Evolutionary conservation across 371 early-diverging fungal genomes (phyloP), one percentile per base, ranked within the genome.

Genomic region (Thermomucor indicae-seudaticae): DNA sequence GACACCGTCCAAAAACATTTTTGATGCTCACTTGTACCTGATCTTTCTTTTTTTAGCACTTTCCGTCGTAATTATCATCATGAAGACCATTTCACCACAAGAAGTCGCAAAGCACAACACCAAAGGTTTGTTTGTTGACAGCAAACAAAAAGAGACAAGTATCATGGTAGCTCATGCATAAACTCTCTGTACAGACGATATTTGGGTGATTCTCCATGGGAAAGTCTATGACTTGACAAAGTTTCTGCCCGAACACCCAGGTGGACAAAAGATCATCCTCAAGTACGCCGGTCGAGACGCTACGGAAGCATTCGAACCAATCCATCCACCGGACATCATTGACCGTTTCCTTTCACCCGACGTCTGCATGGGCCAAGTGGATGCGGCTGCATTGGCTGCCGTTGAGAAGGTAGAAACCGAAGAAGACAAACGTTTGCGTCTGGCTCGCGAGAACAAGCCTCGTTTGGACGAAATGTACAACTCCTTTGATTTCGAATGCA

Each of bases 171-270:
- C 32, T 14, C 10, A 32, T 32, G 32, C 32, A 17, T 29, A 42
- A 11, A 29, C 11, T 11, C 17, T 24, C 24, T 51, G 10, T 32
- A 14, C 31, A 75, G 72, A 67, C 40, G 92, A 93, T 67, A 69
- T 88, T 50, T 95, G 95, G 95, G 81, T 93, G 37, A 78, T 91
- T 46, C 74, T 94, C 31, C 81, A 88, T 55, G 88, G 83, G 45
- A 78, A 86, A 57, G 93, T 95, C 11, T 87, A 90, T 54, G 88
- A 95, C 60, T 81, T 89, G 32, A 92, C 95, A 27, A 64, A 79
- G 25, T 93, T 93, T 66, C 51, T 76, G 16, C 76, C 76, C 12
- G 72, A 84, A 50, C 86, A 85, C 55, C 84, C 85, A 25, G 84
- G 88, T 34, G 86, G 86, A 8, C 74, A 72, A 47, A 81, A 79